Conservation (phyloP, 2,329 filamentous ascomycete genomes). For the Didymella glomerata region DNA sequence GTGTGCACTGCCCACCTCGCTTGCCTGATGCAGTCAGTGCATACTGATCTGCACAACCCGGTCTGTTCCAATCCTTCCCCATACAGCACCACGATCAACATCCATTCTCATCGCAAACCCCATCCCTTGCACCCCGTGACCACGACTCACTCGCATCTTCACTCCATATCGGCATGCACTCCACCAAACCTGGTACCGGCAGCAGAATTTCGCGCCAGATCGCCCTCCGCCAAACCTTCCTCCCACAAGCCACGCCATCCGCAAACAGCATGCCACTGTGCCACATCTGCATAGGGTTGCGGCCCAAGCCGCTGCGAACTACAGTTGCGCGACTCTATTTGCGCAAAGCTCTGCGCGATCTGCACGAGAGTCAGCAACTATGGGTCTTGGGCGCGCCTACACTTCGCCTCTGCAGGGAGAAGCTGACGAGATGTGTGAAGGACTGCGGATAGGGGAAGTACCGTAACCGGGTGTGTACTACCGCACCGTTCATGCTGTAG, state of each 20-base stretch:
- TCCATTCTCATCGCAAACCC: background rate
- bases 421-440: background rate
- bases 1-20: background rate
- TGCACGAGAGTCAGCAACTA: background rate
- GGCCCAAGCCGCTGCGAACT: conserved; percentile 8
- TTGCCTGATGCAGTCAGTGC: background rate
- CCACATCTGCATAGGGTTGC: conserved; percentile 3
- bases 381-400: background rate
- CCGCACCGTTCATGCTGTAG: background rate
- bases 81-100: background rate
- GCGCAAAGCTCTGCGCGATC: background rate
- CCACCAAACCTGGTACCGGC: background rate
- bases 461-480: background rate
- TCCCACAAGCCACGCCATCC: background rate
- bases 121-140: background rate
- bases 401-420: background rate
- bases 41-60: background rate
- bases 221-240: conserved; percentile 8
- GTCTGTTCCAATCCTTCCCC: background rate
- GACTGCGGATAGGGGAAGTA: background rate
- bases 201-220: conserved; percentile 1
- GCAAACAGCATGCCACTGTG: background rate
- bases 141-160: background rate
- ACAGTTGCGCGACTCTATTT: background rate
- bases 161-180: background rate